Evolutionary conservation across 306 rosid species (phyloP), one percentile per base, ranked within the genome.

Genomic region (Cucurbita pepo): DNA sequence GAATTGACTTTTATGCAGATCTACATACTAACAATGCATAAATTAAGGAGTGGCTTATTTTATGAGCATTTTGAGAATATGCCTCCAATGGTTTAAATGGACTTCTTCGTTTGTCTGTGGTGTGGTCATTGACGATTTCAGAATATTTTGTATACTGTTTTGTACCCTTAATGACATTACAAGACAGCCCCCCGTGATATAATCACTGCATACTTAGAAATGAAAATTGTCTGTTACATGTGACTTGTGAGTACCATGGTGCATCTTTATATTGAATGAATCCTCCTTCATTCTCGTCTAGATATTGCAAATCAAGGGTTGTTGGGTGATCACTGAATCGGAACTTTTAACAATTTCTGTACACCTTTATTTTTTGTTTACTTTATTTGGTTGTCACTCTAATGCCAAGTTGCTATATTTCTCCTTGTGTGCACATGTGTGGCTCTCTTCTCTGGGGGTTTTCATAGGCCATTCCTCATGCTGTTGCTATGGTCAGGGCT

Each of bases 391-490:
- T 6, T 69, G 41, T 6, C 19, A 48, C 70, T 25, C 44, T 10
- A 69, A 25, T 22, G 34, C 41, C 47, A 14, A 69, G 44, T 21
- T 34, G 57, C 73, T 47, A 2, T 13, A 47, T 67, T 45, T 45
- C 18, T 65, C 38, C 53, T 18, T 43, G 38, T 44, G 37, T 66
- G 18, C 15, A 12, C 13, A 30, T 60, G 43, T 41, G 53, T 66
- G 54, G 37, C 5, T 48, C 18, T 36, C 57, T 4, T 44, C 52
- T 75, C 15, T 51, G 38, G 47, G 9, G 71, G 40, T 79, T 83
- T 48, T 78, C 77, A 57, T 80, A 94, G 98, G 98, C 97, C 71
- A 90, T 94, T 81, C 99, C 99, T 61, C 99, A 89, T 78, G 96
- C 99, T 34, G 80, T 94, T 76, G 95, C 99, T 67, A 86, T 80